Percentiles rank a stretch among this genome's conserved stretches.
Conservation (phyloP, 768 basidiomycete genomes). For the Podaxis mareebaensis region DNA sequence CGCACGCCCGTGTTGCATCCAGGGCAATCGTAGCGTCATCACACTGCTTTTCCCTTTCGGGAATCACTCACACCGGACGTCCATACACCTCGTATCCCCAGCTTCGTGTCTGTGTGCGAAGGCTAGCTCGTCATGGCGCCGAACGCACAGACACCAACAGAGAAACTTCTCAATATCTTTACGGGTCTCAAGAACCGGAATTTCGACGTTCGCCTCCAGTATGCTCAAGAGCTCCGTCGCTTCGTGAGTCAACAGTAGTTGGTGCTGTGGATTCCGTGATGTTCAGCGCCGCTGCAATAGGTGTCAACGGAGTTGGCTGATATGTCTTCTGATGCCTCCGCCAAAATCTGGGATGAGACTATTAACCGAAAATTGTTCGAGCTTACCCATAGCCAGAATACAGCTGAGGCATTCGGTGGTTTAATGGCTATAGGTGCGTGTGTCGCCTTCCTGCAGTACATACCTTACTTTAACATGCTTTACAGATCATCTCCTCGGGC, state of each 20-base stretch:
- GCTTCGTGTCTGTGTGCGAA: neutral
- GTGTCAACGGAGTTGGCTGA: constrained; percentile 74
- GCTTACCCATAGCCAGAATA: constrained; percentile 79
- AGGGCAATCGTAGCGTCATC: constrained; percentile 1
- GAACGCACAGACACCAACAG: constrained; percentile 58
- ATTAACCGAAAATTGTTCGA: constrained; percentile 81
- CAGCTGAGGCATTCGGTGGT: constrained; percentile 81
- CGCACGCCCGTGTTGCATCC: neutral
- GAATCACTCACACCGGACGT: neutral
- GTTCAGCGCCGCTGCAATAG: constrained; percentile 37
- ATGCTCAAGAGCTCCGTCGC: constrained; percentile 71
- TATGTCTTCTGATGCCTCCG: constrained; percentile 78
- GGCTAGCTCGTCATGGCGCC: constrained; percentile 18
- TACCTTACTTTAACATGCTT: constrained; percentile 11
- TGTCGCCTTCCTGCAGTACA: neutral
- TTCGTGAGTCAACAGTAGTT: constrained; percentile 52
- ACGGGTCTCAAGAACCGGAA: constrained; percentile 63
- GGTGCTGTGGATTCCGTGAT: constrained; percentile 16
- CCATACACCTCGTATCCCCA: neutral
- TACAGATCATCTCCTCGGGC: constrained; percentile 71
- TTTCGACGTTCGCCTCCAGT: constrained; percentile 62
- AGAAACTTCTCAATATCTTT: constrained; percentile 62
- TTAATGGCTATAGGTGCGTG: constrained; percentile 81
- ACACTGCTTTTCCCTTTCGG: neutral
- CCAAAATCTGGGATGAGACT: constrained; percentile 84